These are phyloP conservation scores for Persicaria tinctoria DNA, from an alignment of 148 eudicot species.

Conservation along the genomic window DNA sequence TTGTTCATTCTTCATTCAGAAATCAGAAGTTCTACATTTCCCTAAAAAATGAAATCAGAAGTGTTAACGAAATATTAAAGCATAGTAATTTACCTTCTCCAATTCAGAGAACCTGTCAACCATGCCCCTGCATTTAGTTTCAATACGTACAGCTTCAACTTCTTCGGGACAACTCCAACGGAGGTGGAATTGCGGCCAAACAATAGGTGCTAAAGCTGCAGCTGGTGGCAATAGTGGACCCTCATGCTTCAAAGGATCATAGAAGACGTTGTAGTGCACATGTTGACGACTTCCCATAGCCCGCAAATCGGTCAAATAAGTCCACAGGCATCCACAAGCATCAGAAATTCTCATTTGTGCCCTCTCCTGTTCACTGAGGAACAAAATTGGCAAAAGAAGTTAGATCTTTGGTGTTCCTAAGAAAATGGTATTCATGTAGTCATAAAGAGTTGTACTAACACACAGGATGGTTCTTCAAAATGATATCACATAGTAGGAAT, in stretches of 20 bases:
- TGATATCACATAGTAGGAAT: too few relatives aligned
- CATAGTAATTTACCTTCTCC: constrained; percentile 49
- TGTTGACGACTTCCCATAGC: constrained; percentile 61
- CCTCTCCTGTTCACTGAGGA: constrained; percentile 80
- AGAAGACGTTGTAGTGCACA: constrained; percentile 73
- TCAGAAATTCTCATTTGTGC: constrained; percentile 64
- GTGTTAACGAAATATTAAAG: too few relatives aligned
- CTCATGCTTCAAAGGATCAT: constrained; percentile 59
- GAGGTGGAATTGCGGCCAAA: constrained; percentile 98
- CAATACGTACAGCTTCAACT: constrained; percentile 76
- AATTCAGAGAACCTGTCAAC: constrained; percentile 55
- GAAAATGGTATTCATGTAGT: background rate
- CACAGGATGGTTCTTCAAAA: too few relatives aligned
- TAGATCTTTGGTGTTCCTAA: background rate
- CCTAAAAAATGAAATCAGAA: background rate
- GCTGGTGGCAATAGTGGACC: constrained; percentile 86
- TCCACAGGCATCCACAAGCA: constrained; percentile 82
- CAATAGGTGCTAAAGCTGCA: constrained; percentile 90
- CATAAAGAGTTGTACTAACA: too few relatives aligned
- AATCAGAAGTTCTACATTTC: background rate
- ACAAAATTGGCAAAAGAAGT: background rate
- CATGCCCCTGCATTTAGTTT: constrained; percentile 70
- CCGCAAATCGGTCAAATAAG: constrained; percentile 62
- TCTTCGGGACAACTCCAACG: constrained; percentile 94
- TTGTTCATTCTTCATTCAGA: too few relatives aligned